These are phyloP conservation scores for Inosperma sp. DNA, from an alignment of 768 basidiomycete genomes.

Conservation along the genomic window DNA sequence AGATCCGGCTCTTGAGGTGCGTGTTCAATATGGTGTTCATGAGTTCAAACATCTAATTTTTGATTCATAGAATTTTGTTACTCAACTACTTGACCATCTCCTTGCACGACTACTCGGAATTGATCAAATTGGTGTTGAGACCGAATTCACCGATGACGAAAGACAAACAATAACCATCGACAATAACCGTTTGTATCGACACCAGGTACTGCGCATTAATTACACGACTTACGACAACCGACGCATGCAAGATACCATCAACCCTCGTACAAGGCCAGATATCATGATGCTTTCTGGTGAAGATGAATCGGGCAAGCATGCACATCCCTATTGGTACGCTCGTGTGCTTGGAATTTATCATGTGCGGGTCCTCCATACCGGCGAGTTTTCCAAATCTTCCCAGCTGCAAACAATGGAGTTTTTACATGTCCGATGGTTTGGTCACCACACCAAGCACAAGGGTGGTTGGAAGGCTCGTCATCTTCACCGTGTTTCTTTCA, in stretches of 20 bases:
- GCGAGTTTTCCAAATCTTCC: neutral
- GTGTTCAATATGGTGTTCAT: no score
- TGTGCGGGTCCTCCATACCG: constrained; percentile 19
- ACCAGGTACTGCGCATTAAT: constrained; percentile 32
- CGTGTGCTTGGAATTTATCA: constrained; percentile 26
- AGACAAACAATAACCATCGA: constrained; percentile 10
- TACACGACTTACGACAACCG: constrained; percentile 42
- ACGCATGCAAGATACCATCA: constrained; percentile 33
- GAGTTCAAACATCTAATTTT: no score
- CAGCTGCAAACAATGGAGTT: constrained; percentile 22
- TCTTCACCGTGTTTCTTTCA: constrained; percentile 31
- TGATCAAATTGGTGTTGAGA: constrained; percentile 16
- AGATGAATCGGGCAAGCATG: neutral
- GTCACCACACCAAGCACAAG: neutral
- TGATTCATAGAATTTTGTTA: constrained; percentile 22
- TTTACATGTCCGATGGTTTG: constrained; percentile 30
- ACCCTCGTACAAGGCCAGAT: constrained; percentile 21
- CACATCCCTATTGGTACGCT: constrained; percentile 29
- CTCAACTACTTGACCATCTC: constrained; percentile 27
- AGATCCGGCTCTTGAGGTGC: constrained; percentile 21
- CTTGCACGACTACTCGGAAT: constrained; percentile 22
- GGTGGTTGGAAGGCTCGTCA: constrained; percentile 19
- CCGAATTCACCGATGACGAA: constrained; percentile 10
- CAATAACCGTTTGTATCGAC: constrained; percentile 20
- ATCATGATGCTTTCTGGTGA: constrained; percentile 29